Conservation (phyloP, 2,329 filamentous ascomycete genomes). For the Botryotinia narcissicola region DNA sequence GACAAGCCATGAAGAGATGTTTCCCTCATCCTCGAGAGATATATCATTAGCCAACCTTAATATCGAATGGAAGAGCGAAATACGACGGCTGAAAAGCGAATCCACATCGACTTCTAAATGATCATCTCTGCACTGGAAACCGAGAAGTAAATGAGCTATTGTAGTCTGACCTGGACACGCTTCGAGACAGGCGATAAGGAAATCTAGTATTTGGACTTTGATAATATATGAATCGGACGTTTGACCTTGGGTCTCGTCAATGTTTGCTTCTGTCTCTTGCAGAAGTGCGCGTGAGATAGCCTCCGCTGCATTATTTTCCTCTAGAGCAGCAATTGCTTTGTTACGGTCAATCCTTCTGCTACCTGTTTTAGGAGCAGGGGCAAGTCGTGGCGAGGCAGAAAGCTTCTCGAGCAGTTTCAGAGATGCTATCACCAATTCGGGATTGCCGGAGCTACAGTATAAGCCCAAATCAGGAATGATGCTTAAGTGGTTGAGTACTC, state of each 20-base stretch:
- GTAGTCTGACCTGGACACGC: conserved; percentile 75
- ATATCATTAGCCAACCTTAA: conserved; percentile 68
- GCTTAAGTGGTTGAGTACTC: conserved; percentile 74
- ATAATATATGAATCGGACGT: conserved; percentile 73
- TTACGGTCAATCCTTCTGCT: conserved; percentile 57
- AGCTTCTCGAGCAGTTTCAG: conserved; percentile 82
- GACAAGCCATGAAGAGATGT: conserved; percentile 65
- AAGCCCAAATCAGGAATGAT: conserved; percentile 80
- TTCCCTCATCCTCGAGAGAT: conserved; percentile 55
- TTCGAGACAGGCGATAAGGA: conserved; percentile 76
- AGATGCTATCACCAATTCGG: conserved; percentile 75
- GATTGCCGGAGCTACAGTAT: conserved; percentile 82
- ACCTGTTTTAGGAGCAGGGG: conserved; percentile 27
- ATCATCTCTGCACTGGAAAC: conserved; percentile 75
- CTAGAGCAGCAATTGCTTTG: conserved; percentile 84
- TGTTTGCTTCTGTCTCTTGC: conserved; percentile 61
- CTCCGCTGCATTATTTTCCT: conserved; percentile 65
- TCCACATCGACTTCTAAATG: conserved; percentile 65
- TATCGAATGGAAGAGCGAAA: conserved; percentile 81
- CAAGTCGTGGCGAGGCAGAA: conserved; percentile 69
- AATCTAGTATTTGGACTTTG: conserved; percentile 81
- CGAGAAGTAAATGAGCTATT: conserved; percentile 85
- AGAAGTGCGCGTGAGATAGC: conserved; percentile 74
- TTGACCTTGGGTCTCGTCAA: conserved; percentile 71
- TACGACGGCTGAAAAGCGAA: conserved; percentile 67